Base-by-base conservation (phyloP, 2,329 filamentous ascomycete genomes). In the Scedosporium dehoogii region DNA sequence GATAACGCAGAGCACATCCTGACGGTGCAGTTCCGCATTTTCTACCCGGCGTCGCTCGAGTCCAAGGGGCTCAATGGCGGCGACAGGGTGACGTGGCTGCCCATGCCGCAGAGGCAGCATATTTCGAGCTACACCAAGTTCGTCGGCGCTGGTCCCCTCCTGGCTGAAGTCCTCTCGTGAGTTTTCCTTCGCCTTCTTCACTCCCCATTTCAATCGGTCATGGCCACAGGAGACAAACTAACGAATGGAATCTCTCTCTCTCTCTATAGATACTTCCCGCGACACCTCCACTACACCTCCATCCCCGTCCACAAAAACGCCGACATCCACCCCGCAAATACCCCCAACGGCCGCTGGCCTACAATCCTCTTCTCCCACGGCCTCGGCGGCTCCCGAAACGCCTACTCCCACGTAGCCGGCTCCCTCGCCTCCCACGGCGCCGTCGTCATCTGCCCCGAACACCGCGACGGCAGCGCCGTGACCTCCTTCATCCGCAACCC, bases 311-410 rank as follows among this genome's bases (percentile, higher is more conserved):
- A 85, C 66, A 86, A 89, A 67, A 90, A 92, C 70, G 89, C 89
- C 10, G 78, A 81, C 5, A 73, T 92, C 6, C 80, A 86, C 70
- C 64, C 77, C 63, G 69, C 84, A 63, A 69, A 76, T 10, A 75
- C 78, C 3, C 69, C 76, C 3, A 74, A 76, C 63, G 76, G 79
- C 62, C 78, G 85, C 75, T 94, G 90, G 88, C 91, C 91, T 0
- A 88, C 91, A 0, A 86, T 91, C 77, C 79, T 96, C 65, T 96
- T 96, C 74, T 94, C 90, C 1, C 91, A 96, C 70, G 91, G 91
- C 0, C 79, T 96, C 1, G 91, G 89, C 44, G 91, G 91, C 44
- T 87, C 85, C 64, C 83, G 90, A 66, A 94, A 94, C 69, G 85
- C 90, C 10, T 96, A 96, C 75, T 93, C 90, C n/a, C 88, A 92